Evolutionary conservation across 805 yeast species (phyloP), one percentile per base, ranked within the genome.

Genomic region (Blastobotrys mokoenaii): DNA sequence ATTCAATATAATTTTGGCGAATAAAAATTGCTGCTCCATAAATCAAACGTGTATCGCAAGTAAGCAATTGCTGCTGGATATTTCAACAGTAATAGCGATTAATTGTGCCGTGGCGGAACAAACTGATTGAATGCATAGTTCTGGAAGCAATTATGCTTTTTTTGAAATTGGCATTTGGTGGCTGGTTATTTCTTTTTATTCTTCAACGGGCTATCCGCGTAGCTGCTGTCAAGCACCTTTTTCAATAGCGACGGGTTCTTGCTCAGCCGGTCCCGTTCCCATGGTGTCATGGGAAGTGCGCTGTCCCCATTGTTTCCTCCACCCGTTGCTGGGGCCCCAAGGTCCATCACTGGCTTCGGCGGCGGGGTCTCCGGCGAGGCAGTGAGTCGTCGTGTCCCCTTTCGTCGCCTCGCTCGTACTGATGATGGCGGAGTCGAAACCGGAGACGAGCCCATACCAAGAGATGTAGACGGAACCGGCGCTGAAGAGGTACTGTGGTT

Each of bases 251-350:
- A 16, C 3, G 48, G 41, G 25, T 20, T 15, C 22, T 34, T 40
- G 16, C 27, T 31, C 25, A 52, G 14, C 2, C 57, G 48, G 36
- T 61, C 65, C 37, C 47, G 47, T 43, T 61, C 65, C 65, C 65
- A 61, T 5, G 65, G 65, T 8, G 65, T 60, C 39, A 56, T 15
- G 16, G 39, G 40, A n/a, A 40, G 29, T 8, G 43, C 25, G 5
- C 14, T 27, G 12, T 16, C 39, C 14, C 8, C 37, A 22, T 14
- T n/a, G 17, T 9, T 29, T 16, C 38, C 36, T 3, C 18, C 16
- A 16, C 38, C 38, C 4, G 38, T 34, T 3, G 37, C 33, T 5
- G 44, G 31, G 2, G 34, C 16, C 22, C 20, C 16, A 7, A 17
- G 38, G 15, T 14, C 16, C 38, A 11, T 14, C 4, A 9, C 12